phyloP scores from a whole-genome alignment of 2,329 filamentous ascomycete species.

The Paecilomyces fulvus region DNA sequence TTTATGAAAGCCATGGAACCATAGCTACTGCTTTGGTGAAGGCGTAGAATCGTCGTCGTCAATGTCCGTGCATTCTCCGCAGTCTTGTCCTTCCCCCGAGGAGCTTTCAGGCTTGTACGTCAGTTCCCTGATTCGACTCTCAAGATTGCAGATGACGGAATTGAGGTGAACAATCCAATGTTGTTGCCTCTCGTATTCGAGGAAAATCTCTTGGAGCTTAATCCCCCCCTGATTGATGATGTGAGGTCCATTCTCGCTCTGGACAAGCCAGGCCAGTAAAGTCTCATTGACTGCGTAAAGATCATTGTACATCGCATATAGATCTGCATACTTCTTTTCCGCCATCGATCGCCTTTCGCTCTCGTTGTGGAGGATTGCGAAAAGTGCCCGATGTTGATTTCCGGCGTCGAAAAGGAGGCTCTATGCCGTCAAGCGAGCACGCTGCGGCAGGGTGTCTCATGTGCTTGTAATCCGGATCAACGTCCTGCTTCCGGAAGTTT shows the following conservation, averaged over 20 bases:
- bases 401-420: background rate
- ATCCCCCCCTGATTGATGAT: background rate
- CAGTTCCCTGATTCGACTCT: background rate
- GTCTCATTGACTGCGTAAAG: background rate
- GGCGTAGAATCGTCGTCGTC: background rate
- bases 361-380: background rate
- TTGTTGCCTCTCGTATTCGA: background rate
- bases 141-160: background rate
- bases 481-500: too few relatives aligned
- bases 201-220: background rate
- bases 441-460: too few relatives aligned
- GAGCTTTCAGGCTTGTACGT: background rate
- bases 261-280: background rate
- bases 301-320: background rate
- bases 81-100: background rate
- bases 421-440: too few relatives aligned
- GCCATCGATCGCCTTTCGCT: background rate
- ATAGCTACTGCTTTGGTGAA: background rate
- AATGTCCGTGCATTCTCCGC: background rate
- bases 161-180: background rate
- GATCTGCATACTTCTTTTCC: background rate
- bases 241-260: background rate
- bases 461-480: too few relatives aligned
- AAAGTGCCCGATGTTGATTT: background rate
- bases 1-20: too few relatives aligned